phyloP scores from a whole-genome alignment of 352 stramenopile species.

The Pythium biforme region DNA sequence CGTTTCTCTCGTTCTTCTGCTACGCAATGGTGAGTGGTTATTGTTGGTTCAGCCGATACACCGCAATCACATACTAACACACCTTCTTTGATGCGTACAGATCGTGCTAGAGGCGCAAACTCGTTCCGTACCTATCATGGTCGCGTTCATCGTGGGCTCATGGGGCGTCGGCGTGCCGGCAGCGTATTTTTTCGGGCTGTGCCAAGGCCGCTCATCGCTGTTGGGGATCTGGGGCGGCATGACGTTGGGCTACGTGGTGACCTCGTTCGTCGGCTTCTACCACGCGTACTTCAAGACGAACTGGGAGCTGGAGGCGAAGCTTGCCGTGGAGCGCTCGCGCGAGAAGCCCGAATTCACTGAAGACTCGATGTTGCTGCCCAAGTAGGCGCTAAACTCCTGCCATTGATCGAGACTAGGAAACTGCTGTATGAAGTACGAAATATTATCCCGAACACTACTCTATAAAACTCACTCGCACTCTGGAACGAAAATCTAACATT shows the following conservation, averaged over 20 bases:
- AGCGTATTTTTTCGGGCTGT: conserved; percentile 68
- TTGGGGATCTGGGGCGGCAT: conserved; percentile 75
- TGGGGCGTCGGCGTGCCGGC: conserved; percentile 72
- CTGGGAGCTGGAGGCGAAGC: conserved; percentile 53
- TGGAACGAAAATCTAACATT: not conserved
- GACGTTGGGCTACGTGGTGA: conserved; percentile 68
- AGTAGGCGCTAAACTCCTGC: not conserved
- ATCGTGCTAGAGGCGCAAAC: conserved; percentile 68
- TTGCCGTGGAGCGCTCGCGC: conserved; percentile 48
- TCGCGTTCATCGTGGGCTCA: conserved; percentile 55
- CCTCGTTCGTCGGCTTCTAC: conserved; percentile 61
- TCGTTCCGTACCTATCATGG: conserved; percentile 47
- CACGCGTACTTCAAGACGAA: conserved; percentile 57
- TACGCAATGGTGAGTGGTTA: conserved; percentile 49
- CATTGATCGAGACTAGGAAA: not conserved
- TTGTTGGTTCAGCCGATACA: not conserved
- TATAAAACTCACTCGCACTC: conserved; percentile 5
- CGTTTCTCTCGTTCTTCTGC: conserved; percentile 74
- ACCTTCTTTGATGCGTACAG: conserved; percentile 22
- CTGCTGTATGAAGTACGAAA: not conserved
- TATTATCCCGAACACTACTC: too few relatives aligned
- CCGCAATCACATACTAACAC: not conserved
- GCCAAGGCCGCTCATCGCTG: conserved; percentile 34
- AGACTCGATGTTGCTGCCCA: conserved; percentile 13
- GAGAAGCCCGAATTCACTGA: conserved; percentile 9